Conservation (phyloP, 306 rosid species). For the Cyamopsis tetragonoloba region DNA sequence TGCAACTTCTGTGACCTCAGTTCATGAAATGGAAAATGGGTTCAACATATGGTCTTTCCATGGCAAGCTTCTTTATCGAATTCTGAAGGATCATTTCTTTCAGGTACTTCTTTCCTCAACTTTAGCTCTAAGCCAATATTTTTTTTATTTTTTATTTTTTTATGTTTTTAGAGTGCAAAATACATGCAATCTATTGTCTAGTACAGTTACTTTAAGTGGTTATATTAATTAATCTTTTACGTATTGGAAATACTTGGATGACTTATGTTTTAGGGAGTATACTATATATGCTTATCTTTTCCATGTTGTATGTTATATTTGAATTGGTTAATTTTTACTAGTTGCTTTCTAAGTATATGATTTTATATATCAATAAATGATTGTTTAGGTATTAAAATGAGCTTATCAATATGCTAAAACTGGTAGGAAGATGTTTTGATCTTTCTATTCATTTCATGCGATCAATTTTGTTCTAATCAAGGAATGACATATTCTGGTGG, state of each 20-base stretch:
- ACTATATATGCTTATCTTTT: background rate
- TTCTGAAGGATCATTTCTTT: constrained; percentile 74
- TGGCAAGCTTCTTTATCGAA: constrained; percentile 80
- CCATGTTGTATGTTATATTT: background rate
- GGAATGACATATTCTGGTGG: no score
- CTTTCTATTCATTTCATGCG: background rate
- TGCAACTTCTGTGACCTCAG: constrained; percentile 88
- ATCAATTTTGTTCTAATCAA: background rate
- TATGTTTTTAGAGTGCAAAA: no score
- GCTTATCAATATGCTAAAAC: background rate
- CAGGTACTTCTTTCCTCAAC: constrained; percentile 44
- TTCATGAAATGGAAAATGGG: constrained; percentile 97
- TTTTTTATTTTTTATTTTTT: no score
- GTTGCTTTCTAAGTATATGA: no score
- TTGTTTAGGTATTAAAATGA: no score
- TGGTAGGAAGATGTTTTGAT: background rate
- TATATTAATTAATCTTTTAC: no score
- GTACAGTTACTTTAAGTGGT: no score
- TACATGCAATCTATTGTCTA: no score
- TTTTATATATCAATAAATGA: background rate
- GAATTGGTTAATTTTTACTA: background rate
- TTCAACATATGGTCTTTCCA: constrained; percentile 88
- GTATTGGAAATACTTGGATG: no score
- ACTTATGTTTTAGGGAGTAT: no score
- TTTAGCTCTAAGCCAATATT: no score